Evolutionary conservation across 345 rosid genomes (phyloP).

Genomic region (Ailanthus altissimus): DNA sequence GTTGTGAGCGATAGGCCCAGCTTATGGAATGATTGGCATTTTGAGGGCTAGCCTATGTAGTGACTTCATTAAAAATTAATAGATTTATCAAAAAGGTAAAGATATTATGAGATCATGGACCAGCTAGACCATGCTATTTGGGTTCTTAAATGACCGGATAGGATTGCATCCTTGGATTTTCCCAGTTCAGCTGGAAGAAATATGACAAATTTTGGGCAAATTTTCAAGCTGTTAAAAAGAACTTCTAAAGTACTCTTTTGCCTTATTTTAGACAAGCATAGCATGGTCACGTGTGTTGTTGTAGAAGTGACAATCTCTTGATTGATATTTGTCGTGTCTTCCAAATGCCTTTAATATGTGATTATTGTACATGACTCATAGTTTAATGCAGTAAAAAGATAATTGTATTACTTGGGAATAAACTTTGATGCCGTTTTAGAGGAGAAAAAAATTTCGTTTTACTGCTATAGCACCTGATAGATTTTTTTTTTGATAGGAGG

Average conservation of each 20-base stretch:
- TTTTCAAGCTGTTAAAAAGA: not conserved
- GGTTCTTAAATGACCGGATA: not conserved
- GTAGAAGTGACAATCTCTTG: not conserved
- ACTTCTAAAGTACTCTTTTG: not conserved
- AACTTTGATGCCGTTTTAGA: not conserved
- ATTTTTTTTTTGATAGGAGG: not conserved
- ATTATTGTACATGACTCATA: not conserved
- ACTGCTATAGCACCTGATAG: not conserved
- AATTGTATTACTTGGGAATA: not conserved
- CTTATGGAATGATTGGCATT: not conserved
- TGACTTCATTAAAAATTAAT: constrained; percentile 6
- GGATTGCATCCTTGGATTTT: not conserved
- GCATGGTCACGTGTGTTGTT: not conserved
- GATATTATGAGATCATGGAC: not conserved
- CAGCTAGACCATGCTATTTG: not conserved
- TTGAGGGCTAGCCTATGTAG: not conserved
- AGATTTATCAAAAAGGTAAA: not conserved
- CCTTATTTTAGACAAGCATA: constrained; percentile 8
- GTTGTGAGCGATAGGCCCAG: constrained; percentile 2
- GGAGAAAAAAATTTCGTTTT: not conserved
- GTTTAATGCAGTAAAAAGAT: not conserved
- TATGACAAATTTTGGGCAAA: not conserved
- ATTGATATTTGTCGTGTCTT: not conserved
- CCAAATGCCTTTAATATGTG: not conserved
- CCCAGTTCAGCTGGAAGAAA: not conserved